Percentiles rank a stretch among this genome's conserved stretches.
phyloP scores from a whole-genome alignment of 768 basidiomycete species.

The Amanita fuliginea region DNA sequence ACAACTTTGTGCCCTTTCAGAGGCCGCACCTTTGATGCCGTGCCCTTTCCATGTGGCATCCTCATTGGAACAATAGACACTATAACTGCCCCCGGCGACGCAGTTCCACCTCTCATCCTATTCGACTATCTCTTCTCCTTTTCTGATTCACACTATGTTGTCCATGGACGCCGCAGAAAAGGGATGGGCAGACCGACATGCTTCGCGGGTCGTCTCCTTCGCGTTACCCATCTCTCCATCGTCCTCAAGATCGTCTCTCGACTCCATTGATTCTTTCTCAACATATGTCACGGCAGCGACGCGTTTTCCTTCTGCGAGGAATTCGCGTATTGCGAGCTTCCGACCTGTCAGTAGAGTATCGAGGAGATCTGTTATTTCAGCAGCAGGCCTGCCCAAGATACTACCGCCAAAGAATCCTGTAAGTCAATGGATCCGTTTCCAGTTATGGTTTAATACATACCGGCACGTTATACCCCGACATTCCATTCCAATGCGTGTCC shows the following conservation, averaged over 20 bases:
- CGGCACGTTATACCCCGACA: slow-evolving; percentile 27
- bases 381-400: slow-evolving; percentile 7
- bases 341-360: slow-evolving; percentile 2
- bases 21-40: neutral
- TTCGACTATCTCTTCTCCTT: neutral
- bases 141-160: slow-evolving; percentile 6
- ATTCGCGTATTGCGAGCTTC: neutral
- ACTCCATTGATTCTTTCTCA: slow-evolving; percentile 4
- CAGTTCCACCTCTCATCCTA: neutral
- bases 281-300: slow-evolving; percentile 3
- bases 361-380: neutral
- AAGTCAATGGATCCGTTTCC: slow-evolving; percentile 47
- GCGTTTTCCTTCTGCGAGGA: neutral
- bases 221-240: slow-evolving; percentile 4
- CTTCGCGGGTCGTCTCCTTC: neutral
- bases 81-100: neutral
- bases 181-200: neutral
- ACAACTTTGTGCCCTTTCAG: neutral
- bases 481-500: neutral
- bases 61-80: neutral
- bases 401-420: slow-evolving; percentile 16
- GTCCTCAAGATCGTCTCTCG: slow-evolving; percentile 7
- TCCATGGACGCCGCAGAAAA: slow-evolving; percentile 27
- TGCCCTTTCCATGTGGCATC: neutral
- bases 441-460: slow-evolving; percentile 75